Conservation (phyloP, 2,329 filamentous ascomycete species). For the Alternaria metachromatica region DNA sequence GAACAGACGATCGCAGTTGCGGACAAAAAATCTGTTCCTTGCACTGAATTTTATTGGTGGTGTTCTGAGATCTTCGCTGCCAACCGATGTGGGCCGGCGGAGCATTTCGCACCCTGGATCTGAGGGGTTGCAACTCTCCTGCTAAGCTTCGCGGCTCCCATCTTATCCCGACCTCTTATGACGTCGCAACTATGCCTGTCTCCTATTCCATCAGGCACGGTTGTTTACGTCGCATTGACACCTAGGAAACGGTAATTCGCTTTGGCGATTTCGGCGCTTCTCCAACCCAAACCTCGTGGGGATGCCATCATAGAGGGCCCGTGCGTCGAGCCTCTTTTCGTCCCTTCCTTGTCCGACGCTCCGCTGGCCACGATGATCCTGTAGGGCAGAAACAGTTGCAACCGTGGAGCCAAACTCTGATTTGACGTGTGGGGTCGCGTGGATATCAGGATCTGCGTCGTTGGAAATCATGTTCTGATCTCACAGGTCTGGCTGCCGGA, state of each 20-base stretch:
- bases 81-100: background rate
- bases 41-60: background rate
- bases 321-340: background rate
- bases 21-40: background rate
- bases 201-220: background rate
- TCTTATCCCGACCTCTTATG: background rate
- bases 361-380: background rate
- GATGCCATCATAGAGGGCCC: background rate
- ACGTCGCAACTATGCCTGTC: background rate
- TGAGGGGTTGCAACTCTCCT: background rate
- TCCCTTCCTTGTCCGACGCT: conserved; percentile 4
- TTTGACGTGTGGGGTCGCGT: conserved; percentile 17
- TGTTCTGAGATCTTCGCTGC: background rate
- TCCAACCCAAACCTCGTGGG: background rate
- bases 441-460: conserved; percentile 8
- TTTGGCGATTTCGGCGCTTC: background rate
- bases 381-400: background rate
- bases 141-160: background rate
- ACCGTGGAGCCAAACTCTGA: conserved; percentile 7
- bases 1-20: background rate
- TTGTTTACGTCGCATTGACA: background rate
- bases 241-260: background rate
- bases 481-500: background rate
- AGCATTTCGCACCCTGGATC: background rate
- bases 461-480: background rate